Conservation (phyloP, 1,284 basidiomycete species). For the Quambalaria eucalypti region DNA sequence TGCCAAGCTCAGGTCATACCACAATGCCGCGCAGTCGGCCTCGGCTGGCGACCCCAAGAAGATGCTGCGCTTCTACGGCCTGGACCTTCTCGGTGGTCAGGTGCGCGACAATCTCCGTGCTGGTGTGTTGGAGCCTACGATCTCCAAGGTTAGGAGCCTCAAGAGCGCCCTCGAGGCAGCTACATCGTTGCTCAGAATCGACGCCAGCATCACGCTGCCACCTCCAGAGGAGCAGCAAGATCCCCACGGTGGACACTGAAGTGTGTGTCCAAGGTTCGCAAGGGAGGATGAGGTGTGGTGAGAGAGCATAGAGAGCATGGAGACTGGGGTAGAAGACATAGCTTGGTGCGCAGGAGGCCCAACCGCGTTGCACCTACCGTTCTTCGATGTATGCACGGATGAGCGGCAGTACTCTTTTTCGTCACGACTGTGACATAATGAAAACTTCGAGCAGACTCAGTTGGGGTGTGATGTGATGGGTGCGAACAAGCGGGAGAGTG, state of each 20-base stretch:
- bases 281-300: no score
- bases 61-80: conserved; percentile 81
- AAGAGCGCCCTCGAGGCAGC: conserved; percentile 96
- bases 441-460: no score
- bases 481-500: no score
- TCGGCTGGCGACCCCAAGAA: conserved; percentile 90
- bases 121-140: conserved; percentile 89
- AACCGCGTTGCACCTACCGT: neutral
- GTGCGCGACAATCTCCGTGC: conserved; percentile 89
- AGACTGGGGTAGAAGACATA: no score
- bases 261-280: no score
- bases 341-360: no score
- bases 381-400: no score
- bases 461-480: no score
- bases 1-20: conserved; percentile 90
- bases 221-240: conserved; percentile 41
- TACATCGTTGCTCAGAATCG: conserved; percentile 86
- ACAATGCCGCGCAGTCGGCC: conserved; percentile 84
- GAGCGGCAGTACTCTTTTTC: no score
- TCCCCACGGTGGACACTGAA: conserved; percentile 42
- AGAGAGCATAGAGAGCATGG: no score
- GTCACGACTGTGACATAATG: no score
- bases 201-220: conserved; percentile 56
- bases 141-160: conserved; percentile 91
- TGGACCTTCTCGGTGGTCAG: conserved; percentile 87